Base-by-base conservation (phyloP, 2,329 filamentous ascomycete species). In the Chaetomium strumarium region DNA sequence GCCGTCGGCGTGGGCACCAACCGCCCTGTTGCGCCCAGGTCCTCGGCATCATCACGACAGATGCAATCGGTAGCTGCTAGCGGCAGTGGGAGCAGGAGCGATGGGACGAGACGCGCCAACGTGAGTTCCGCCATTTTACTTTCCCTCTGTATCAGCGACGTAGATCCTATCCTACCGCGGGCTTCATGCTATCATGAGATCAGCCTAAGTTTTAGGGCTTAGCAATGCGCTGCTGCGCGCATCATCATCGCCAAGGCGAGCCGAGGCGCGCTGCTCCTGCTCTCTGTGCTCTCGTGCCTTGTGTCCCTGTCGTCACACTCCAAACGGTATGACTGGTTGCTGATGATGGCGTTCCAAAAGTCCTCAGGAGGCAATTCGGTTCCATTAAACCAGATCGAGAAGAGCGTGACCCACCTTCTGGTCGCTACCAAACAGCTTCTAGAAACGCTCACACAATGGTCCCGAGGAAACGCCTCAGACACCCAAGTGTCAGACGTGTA, bases 401-500 rank as follows among this genome's bases (percentile, higher is more conserved):
- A 96, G 76, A 96, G 91, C 68, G 93, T 99, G 59, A 96, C 92
- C 11, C 93, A 99, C 68, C 86, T 99, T 41, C 84, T 99, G 34
- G 92, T 99, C 60, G 93, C 93, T 34, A 99, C 93, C 33, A 99
- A 99, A 69, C 91, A 97, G 71, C 84, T 99, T 2, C 85, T 99
- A 57, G 93, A 99, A 74, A 99, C 92, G 6, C 77, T 99, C 57
- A 99, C 93, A 43, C 88, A 95, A 77, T 99, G 93, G 93, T 99
- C 93, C 55, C 88, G 92, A 52, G 86, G 88, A 57, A 85, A 88
- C 63, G 91, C 93, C 50, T 91, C 90, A 58, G 93, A 99, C 71
- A 88, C 86, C 56, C 89, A 97, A 68, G 93, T 99, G 55, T 97
- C 93, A 12, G 93, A 99, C 68, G 93, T 99, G 62, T 99, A 99